Base-by-base conservation (phyloP, 441 rosid genomes). In the Croton setiger region DNA sequence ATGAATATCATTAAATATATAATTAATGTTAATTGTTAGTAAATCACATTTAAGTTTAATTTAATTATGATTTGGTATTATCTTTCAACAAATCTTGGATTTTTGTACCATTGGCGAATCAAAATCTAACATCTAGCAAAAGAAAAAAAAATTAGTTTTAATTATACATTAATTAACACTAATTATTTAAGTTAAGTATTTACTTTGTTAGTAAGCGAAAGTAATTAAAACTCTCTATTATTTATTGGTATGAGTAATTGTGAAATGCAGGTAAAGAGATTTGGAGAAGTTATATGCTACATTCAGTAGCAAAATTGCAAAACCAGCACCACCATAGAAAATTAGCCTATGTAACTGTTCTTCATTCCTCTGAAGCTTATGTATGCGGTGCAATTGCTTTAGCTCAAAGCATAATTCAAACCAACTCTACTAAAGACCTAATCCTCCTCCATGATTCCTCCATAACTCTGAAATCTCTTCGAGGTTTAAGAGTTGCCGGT, bases 331-430 rank as follows among this genome's bases (percentile, higher is more conserved):
- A 70, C 67, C n/a, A 49, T 10, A 71, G 31, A 41, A 83, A 76
- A 23, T 81, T 79, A 17, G 97, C 97, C 21, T 90, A 90, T 61
- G 96, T 76, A 20, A 89, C 96, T 1, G 69, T 93, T 10, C 87
- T 90, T 36, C 97, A 89, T 71, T 89, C 98, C 14, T 86, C 93
- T 0, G 92, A 89, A 68, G 79, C 78, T 60, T 93, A 91, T 59
- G 92, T 92, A 0, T 90, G 91, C 35, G 95, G 95, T 3, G 95
- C 96, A 35, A 87, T 89, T 15, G 84, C 96, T 8, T 69, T 89
- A 53, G 98, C 86, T 7, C 92, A 82, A 31, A 92, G 96, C 80
- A 86, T 92, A 58, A 74, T 73, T 9, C 87, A 70, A 52, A 78
- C 82, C 44, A 75, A 78, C 66, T 83, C 93, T 0, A 81, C 75